Evolutionary conservation across 2,329 filamentous ascomycete genomes (phyloP).

Genomic region (Fusarium sterilihyphosum): DNA sequence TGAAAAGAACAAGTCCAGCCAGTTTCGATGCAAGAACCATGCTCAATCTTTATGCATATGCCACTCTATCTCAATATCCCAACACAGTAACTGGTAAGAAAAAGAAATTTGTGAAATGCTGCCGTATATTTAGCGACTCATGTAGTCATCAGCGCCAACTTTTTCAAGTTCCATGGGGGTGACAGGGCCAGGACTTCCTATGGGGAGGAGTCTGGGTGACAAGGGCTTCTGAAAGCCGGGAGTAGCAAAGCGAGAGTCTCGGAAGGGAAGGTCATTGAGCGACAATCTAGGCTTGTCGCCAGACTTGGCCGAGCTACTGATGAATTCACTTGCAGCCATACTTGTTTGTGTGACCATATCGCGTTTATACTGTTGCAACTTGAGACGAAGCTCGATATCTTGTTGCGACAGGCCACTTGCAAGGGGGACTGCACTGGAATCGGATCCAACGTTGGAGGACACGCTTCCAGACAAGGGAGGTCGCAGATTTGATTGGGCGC

Average conservation of each 20-base stretch:
- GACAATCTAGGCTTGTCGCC: slow-evolving; percentile 43
- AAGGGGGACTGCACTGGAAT: slow-evolving; percentile 46
- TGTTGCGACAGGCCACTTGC: slow-evolving; percentile 17
- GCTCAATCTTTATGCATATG: slow-evolving; percentile 2
- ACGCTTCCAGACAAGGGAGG: slow-evolving; percentile 42
- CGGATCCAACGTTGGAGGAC: slow-evolving; percentile 49
- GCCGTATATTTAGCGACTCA: slow-evolving; percentile 36
- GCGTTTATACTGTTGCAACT: slow-evolving; percentile 67
- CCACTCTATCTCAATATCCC: background rate
- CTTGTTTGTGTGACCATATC: slow-evolving; percentile 69
- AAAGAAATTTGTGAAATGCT: background rate
- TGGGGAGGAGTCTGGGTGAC: slow-evolving; percentile 61
- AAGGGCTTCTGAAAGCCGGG: slow-evolving; percentile 56
- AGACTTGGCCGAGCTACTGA: slow-evolving; percentile 43
- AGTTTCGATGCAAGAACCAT: background rate
- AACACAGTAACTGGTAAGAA: background rate
- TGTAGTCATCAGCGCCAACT: slow-evolving; percentile 50
- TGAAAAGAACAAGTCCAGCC: background rate
- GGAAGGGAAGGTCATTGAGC: slow-evolving; percentile 49
- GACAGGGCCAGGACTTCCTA: slow-evolving; percentile 69
- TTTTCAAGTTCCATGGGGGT: slow-evolving; percentile 68
- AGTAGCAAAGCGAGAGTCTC: slow-evolving; percentile 52
- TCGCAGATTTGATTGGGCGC: slow-evolving; percentile 33
- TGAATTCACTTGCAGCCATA: slow-evolving; percentile 59
- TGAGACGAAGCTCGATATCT: slow-evolving; percentile 59